These are phyloP conservation scores for Phaeodactylum tricornutum DNA, from an alignment of 108 stramenopile genomes.

Conservation along the genomic window DNA sequence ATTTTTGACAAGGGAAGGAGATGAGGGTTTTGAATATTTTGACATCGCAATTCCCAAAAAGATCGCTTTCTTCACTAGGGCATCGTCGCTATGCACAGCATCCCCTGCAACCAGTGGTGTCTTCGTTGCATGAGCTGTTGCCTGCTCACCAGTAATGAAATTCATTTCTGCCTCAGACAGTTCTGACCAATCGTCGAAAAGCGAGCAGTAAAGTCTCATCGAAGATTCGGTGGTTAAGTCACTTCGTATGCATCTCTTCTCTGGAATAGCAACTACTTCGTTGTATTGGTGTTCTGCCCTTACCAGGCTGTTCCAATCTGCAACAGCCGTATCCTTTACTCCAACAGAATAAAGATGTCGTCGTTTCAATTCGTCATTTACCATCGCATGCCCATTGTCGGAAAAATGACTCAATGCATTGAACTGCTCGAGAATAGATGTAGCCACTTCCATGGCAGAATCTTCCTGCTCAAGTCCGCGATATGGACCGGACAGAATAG, in stretches of 20 bases:
- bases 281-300: slow-evolving; percentile 53
- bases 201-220: slow-evolving; percentile 62
- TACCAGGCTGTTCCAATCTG: slow-evolving; percentile 29
- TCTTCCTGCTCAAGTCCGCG: slow-evolving; percentile 52
- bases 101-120: no score
- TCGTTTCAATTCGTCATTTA: slow-evolving; percentile 46
- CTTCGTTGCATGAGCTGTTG: no score
- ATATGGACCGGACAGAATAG: slow-evolving; percentile 55
- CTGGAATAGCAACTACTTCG: slow-evolving; percentile 44
- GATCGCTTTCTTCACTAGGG: slow-evolving; percentile 32
- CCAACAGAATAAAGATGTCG: slow-evolving; percentile 58
- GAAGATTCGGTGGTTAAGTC: slow-evolving; percentile 62
- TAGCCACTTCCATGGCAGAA: slow-evolving; percentile 73
- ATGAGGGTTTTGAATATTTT: no score
- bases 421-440: slow-evolving; percentile 66
- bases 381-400: slow-evolving; percentile 24
- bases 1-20: slow-evolving; percentile 36
- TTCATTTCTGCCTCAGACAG: slow-evolving; percentile 29
- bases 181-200: slow-evolving; percentile 39
- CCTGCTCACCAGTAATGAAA: slow-evolving; percentile 29
- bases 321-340: slow-evolving; percentile 40
- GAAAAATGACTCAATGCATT: slow-evolving; percentile 57
- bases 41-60: no score
- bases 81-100: no score
- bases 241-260: slow-evolving; percentile 44